These are phyloP conservation scores for Priceomyces fermenticarens DNA, from an alignment of 805 yeast species.

Conservation along the genomic window DNA sequence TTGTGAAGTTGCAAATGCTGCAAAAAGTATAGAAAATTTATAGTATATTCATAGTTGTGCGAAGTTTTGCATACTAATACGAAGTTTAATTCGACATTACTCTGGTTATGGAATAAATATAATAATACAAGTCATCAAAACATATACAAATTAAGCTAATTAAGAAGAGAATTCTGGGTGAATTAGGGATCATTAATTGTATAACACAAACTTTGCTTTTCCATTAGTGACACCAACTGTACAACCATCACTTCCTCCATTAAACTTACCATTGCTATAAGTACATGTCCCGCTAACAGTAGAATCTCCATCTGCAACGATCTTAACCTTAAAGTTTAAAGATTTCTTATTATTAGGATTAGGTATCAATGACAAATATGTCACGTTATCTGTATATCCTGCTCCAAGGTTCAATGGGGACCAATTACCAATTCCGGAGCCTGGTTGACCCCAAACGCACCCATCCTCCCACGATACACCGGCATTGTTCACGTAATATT, in stretches of 20 bases:
- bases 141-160: not conserved
- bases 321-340: conserved; percentile 56
- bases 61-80: not conserved
- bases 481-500: conserved; percentile 95
- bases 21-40: not conserved
- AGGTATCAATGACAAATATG: conserved; percentile 89
- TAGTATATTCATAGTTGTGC: not conserved
- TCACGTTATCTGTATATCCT: conserved; percentile 63
- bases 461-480: conserved; percentile 87
- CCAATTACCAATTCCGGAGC: conserved; percentile 93
- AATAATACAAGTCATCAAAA: not conserved
- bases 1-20: not conserved
- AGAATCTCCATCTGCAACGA: conserved; percentile 63
- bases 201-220: conserved; percentile 59
- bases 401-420: conserved; percentile 96
- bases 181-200: conserved; percentile 13
- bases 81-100: not conserved
- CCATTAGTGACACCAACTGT: conserved; percentile 66
- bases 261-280: conserved; percentile 75
- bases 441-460: conserved; percentile 86
- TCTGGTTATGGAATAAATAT: not conserved
- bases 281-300: conserved; percentile 63
- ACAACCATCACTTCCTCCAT: conserved; percentile 77
- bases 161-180: too few species aligned
- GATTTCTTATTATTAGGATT: conserved; percentile 82